Conservation (phyloP, 1,139 yeast species). For the Yamadazyma trypodendri region DNA sequence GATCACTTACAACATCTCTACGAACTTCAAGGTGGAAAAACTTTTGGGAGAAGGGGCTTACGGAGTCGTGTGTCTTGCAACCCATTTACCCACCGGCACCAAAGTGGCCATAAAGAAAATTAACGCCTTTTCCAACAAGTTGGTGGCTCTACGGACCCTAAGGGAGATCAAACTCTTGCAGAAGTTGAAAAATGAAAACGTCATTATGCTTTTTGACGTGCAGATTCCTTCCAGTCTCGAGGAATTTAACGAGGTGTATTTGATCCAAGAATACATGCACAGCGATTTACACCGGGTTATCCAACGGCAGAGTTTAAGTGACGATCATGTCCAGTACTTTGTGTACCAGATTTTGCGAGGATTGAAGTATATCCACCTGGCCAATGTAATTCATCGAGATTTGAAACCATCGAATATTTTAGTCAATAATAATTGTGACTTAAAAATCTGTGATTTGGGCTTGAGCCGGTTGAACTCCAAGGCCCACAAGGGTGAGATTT, state of each 20-base stretch:
- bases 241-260: slow-evolving; percentile 61
- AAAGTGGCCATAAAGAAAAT: slow-evolving; percentile 45
- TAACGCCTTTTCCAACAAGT: slow-evolving; percentile 37
- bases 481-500: slow-evolving; percentile 28
- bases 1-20: slow-evolving; percentile 31
- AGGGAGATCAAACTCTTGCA: slow-evolving; percentile 39
- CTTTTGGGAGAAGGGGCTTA: slow-evolving; percentile 49
- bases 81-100: slow-evolving; percentile 36
- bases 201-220: slow-evolving; percentile 37
- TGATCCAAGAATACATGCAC: slow-evolving; percentile 73
- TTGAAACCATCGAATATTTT: slow-evolving; percentile 40
- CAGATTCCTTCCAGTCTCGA: slow-evolving; percentile 36
- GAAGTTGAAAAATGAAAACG: slow-evolving; percentile 42
- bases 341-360: slow-evolving; percentile 65
- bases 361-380: slow-evolving; percentile 61
- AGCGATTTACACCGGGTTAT: slow-evolving; percentile 64
- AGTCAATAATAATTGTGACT: slow-evolving; percentile 34
- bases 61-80: slow-evolving; percentile 44
- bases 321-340: slow-evolving; percentile 69
- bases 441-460: slow-evolving; percentile 58
- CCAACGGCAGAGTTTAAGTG: slow-evolving; percentile 47
- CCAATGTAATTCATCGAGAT: slow-evolving; percentile 44
- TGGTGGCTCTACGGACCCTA: slow-evolving; percentile 41
- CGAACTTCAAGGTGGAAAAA: slow-evolving; percentile 38
- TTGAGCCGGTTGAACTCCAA: slow-evolving; percentile 35